Base-by-base conservation (phyloP, 1,139 yeast species). In the Diutina scorzettiae region DNA sequence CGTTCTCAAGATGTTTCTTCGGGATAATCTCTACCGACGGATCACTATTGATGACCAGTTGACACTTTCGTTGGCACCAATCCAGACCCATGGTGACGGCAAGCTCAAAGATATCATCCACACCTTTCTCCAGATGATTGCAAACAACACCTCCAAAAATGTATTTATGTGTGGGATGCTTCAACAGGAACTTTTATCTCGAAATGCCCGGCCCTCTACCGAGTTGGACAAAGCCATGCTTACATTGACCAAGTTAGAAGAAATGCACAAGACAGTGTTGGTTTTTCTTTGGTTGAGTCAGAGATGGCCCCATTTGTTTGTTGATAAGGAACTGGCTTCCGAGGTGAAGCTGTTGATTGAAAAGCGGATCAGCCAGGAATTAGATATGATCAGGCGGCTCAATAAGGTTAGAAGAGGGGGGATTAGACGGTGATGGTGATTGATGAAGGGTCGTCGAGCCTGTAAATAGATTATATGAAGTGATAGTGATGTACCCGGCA, bases 241-340 rank as follows among this genome's bases (percentile, higher is more conserved):
- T 14, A 53, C 52, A 7, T 59, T 84, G 40, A 70, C 69, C 42
- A 55, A 60, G 32, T 66, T 85, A 41, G 97, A 89, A 55, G 71
- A 71, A 18, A 63, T 82, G 48, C 95, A 91, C 61, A 74, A 77
- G 49, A 63, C 76, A 41, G 69, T 85, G 20, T 70, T 81, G 49
- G 62, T 85, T 12, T 89, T 76, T 55, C 63, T 86, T 57, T 91
- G 98, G 98, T 66, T 91, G 48, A 72, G 85, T 46, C 91, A 85
- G 55, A 62, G 96, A 53, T 89, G 83, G 66, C 95, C 96, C 0
- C 76, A 81, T 31, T 69, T 79, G 43, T 83, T 87, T 52, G 73
- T 82, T 9, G 96, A 86, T 55, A 67, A 77, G 24, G 83, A 81
- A 46, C 76, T 87, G 42, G 95, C 95, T 0, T 59, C 60, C 34